Base-by-base conservation (phyloP, 2,329 filamentous ascomycete species). In the Aspergillus sp. region DNA sequence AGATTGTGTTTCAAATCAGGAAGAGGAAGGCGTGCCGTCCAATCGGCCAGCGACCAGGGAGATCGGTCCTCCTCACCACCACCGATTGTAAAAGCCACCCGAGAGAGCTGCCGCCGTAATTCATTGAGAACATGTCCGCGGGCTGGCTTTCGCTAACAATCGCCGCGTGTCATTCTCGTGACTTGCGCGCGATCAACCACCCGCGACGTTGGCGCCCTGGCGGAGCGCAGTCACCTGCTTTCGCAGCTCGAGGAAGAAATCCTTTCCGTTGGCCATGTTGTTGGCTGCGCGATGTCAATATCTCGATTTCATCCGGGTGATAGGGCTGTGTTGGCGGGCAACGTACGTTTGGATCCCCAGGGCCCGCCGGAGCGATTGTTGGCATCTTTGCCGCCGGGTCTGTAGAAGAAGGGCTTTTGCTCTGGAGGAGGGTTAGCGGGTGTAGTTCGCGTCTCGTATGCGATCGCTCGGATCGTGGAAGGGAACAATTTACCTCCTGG, bases 161-260 rank as follows among this genome's bases (percentile, higher is more conserved):
- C 17, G 17, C 21, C 19, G 19, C 44, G 36, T 47, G 14, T 17
- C 17, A 36, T 19, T 23, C 7, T 14, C 6, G 7, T 34, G 11
- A 19, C 6, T 23, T 4, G 16, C 14, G 40, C 23, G 11, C 11
- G 29, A 54, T 72, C 60, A 74, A 49, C 71, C 70, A 29, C 71
- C 71, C 16, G 69, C 61, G 11, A 67, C 62, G 56, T 61, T 68
- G 9, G 60, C 69, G 29, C 62, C 62, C 53, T 74, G 69, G 38
- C 71, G 74, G 38, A 76, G 60, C 10, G 68, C 59, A 1, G 73
- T 66, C 11, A 78, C 63, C 56, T 79, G 76, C 59, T 77, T 78
- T 38, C 76, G 73, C 25, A 79, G 69, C 55, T 79, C 76, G 45
- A 77, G 64, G 61, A 77, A 78, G 63, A 79, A 78, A 54, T 78